These are phyloP conservation scores for Phytophthora ramorum DNA, from an alignment of 352 stramenopile species.

Conservation along the genomic window DNA sequence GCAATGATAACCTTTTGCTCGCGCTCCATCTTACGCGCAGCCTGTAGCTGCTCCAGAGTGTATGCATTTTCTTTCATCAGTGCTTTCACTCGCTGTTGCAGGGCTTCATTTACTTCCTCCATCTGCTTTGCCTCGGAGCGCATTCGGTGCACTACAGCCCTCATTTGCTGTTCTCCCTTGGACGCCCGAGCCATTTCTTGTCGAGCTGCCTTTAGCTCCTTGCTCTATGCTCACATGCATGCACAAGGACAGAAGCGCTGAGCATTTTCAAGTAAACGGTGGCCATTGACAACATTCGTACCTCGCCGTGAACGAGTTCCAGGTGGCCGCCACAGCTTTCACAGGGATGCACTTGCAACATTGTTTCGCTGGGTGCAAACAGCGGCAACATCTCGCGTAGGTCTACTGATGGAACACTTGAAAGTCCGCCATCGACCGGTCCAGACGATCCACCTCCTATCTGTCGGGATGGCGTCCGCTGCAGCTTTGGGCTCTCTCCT, in stretches of 20 bases:
- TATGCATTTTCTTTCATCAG: conserved; percentile 82
- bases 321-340: conserved; percentile 74
- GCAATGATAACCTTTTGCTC: conserved; percentile 76
- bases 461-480: conserved; percentile 17
- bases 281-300: conserved; percentile 20
- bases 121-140: conserved; percentile 73
- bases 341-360: conserved; percentile 79
- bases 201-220: conserved; percentile 67
- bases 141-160: conserved; percentile 65
- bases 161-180: conserved; percentile 83
- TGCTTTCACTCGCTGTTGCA: conserved; percentile 82
- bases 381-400: conserved; percentile 69
- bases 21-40: conserved; percentile 70
- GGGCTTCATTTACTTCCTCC: conserved; percentile 74
- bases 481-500: conserved; percentile 21
- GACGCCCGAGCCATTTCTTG: conserved; percentile 68
- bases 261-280: not conserved
- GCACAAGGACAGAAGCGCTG: not conserved
- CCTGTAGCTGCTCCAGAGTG: conserved; percentile 78
- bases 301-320: conserved; percentile 83
- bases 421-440: conserved; percentile 41
- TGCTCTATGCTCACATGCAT: conserved; percentile 44
- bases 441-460: conserved; percentile 5
- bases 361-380: conserved; percentile 77
- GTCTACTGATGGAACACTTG: conserved; percentile 74